Percentiles rank a stretch among this genome's conserved stretches.
These are phyloP conservation scores for Phellopilus nigrolimitatus DNA, from an alignment of 1,284 basidiomycete genomes.

Conservation along the genomic window DNA sequence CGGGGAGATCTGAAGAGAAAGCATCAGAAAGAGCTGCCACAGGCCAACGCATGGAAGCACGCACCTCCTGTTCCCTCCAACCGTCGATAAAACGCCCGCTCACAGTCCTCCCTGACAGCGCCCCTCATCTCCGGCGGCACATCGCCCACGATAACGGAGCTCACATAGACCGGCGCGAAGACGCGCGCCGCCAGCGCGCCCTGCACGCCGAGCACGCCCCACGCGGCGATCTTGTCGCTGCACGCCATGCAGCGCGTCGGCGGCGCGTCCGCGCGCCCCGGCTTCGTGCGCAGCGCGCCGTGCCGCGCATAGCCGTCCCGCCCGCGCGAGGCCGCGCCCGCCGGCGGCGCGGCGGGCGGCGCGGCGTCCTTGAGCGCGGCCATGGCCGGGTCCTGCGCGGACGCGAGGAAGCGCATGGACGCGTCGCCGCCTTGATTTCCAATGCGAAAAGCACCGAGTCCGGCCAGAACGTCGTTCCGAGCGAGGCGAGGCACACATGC, in stretches of 20 bases:
- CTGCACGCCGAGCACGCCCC: slow-evolving; percentile 81
- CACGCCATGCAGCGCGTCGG: slow-evolving; percentile 82
- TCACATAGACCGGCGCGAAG: slow-evolving; percentile 62
- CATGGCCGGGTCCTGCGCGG: slow-evolving; percentile 63
- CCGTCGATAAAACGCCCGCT: slow-evolving; percentile 54
- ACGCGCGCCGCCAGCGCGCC: slow-evolving; percentile 65
- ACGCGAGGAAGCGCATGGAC: slow-evolving; percentile 74
- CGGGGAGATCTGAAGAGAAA: slow-evolving; percentile 31
- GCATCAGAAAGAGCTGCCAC: slow-evolving; percentile 6
- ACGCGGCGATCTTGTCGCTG: slow-evolving; percentile 86
- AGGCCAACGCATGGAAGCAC: no score
- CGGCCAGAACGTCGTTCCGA: no score
- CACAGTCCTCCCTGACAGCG: slow-evolving; percentile 49
- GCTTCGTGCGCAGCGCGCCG: slow-evolving; percentile 84
- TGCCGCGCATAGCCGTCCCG: slow-evolving; percentile 70
- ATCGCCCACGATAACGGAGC: slow-evolving; percentile 65
- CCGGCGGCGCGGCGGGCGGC: slow-evolving; percentile 32
- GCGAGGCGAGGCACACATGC: no score
- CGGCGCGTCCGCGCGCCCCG: slow-evolving; percentile 81
- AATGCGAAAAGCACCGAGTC: no score
- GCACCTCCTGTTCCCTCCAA: slow-evolving; percentile 36
- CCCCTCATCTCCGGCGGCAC: slow-evolving; percentile 32
- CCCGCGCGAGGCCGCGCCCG: slow-evolving; percentile 56
- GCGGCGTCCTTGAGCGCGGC: slow-evolving; percentile 60
- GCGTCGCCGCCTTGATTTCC: slow-evolving; percentile 96